Evolutionary conservation across 1,284 basidiomycete species (phyloP), one percentile per base, ranked within the genome.

Genomic region (Ceratobasidium sp.): DNA sequence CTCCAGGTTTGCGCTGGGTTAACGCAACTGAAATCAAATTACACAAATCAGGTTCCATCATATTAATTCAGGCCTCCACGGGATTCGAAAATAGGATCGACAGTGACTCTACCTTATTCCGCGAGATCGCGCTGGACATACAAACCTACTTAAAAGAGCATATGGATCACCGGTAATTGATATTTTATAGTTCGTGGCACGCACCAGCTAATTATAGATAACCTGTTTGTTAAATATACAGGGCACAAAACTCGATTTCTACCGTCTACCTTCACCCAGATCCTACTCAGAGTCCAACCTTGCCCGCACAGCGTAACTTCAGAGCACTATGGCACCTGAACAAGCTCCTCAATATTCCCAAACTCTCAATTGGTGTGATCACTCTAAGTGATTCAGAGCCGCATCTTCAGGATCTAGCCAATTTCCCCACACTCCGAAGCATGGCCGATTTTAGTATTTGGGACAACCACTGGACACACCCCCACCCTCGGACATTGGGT

Each of bases 251-350:
- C 13, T 51, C 49, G 10, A 26, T 51, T n/a, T 51, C 44, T 18
- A 46, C 66, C 0, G 26, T 68, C 10, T 68, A 68, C 15, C 33
- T 68, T 51, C 46, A 68, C 33, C 2, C 18, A 5, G 26, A 33
- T 33, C 7, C 4, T 26, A 2, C 5, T 20, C 20, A 13, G 6
- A 51, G 10, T 3, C 66, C 66, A 9, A 33, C 46, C 28, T 28
- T 68, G 18, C 20, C 23, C 33, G 46, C 66, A 33, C 66, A 61
- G 13, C 60, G 60, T 61, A 61, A 40, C 15, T 40, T 61, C 33
- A 33, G 60, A 20, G 60, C 60, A 33, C 12, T 68, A 1, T 9
- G 46, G 2, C 23, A 49, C 2, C 44, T 68, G 13, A 3, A n/a
- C 44, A 9, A 53, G n/a, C 66, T 26, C 12, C 23, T 53, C 13